Percentiles rank a stretch among this genome's conserved stretches.
Conservation (phyloP, 257 asterid species). For the Scutellaria barbata region DNA sequence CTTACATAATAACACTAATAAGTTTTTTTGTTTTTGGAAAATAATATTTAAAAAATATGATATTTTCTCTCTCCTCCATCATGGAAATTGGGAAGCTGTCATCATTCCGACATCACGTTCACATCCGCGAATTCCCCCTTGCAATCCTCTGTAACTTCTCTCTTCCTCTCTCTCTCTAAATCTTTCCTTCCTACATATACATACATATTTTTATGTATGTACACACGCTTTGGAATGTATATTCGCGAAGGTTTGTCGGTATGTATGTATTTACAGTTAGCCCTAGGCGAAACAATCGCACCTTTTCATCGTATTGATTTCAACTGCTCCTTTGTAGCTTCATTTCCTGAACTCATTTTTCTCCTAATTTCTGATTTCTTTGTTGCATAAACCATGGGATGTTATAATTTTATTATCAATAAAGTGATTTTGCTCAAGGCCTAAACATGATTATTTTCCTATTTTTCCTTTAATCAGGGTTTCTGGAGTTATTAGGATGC, state of each 20-base stretch:
- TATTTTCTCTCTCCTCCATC: slow-evolving; percentile 33
- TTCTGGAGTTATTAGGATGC: slow-evolving; percentile 25
- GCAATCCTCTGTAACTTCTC: slow-evolving; percentile 33
- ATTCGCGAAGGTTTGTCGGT: slow-evolving; percentile 1
- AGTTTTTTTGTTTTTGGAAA: neutral
- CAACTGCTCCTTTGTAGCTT: neutral
- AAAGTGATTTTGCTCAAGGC: slow-evolving; percentile 31
- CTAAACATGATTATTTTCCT: slow-evolving; percentile 6
- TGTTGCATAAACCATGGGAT: slow-evolving; percentile 14
- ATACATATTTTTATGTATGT: slow-evolving; percentile 9
- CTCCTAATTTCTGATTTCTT: slow-evolving; percentile 8
- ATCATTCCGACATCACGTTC: slow-evolving; percentile 32
- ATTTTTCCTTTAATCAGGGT: slow-evolving; percentile 31
- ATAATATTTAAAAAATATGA: slow-evolving; percentile 8
- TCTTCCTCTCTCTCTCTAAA: slow-evolving; percentile 21
- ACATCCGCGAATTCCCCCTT: slow-evolving; percentile 31
- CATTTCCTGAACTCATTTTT: slow-evolving; percentile 1
- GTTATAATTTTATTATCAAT: slow-evolving; percentile 17
- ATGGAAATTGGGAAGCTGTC: slow-evolving; percentile 40
- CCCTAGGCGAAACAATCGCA: slow-evolving; percentile 31
- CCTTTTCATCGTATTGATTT: slow-evolving; percentile 19
- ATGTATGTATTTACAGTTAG: neutral
- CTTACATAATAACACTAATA: too few relatives aligned
- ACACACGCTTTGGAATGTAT: slow-evolving; percentile 19
- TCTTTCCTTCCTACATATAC: slow-evolving; percentile 6